Percentiles rank a stretch among this genome's conserved stretches.
phyloP scores from a whole-genome alignment of 257 asterid species.

The Ophiorrhiza pumila region DNA sequence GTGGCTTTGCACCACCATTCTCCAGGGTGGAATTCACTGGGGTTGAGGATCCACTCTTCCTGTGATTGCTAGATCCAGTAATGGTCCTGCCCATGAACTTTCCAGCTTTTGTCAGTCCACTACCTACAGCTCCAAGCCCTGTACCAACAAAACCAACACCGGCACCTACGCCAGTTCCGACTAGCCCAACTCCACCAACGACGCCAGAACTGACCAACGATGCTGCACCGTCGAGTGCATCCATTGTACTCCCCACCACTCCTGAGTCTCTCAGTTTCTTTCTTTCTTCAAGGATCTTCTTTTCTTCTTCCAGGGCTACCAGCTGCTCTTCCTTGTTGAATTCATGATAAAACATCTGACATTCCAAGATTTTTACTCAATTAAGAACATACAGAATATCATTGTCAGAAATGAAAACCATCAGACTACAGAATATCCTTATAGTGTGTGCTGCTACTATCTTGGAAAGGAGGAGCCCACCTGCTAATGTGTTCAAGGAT shows the following conservation, averaged over 20 bases:
- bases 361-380: conserved; percentile 8
- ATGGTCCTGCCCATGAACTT: conserved; percentile 87
- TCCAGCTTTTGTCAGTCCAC: conserved; percentile 85
- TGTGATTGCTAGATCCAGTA: conserved; percentile 50
- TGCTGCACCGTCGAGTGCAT: conserved; percentile 84
- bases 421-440: no score
- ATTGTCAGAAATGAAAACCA: neutral
- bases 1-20: conserved; percentile 81
- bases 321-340: conserved; percentile 84
- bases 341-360: conserved; percentile 76
- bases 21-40: conserved; percentile 59
- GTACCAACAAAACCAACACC: conserved; percentile 79
- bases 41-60: conserved; percentile 66
- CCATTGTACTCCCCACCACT: conserved; percentile 92
- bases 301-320: conserved; percentile 84
- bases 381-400: neutral
- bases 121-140: conserved; percentile 80
- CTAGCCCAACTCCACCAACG: conserved; percentile 59
- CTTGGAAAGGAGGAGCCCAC: no score
- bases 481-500: neutral
- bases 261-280: conserved; percentile 93
- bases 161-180: conserved; percentile 68
- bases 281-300: conserved; percentile 69
- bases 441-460: neutral
- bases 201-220: conserved; percentile 67